phyloP scores from a whole-genome alignment of 1,284 basidiomycete species.

The Trichosporon sp. region DNA sequence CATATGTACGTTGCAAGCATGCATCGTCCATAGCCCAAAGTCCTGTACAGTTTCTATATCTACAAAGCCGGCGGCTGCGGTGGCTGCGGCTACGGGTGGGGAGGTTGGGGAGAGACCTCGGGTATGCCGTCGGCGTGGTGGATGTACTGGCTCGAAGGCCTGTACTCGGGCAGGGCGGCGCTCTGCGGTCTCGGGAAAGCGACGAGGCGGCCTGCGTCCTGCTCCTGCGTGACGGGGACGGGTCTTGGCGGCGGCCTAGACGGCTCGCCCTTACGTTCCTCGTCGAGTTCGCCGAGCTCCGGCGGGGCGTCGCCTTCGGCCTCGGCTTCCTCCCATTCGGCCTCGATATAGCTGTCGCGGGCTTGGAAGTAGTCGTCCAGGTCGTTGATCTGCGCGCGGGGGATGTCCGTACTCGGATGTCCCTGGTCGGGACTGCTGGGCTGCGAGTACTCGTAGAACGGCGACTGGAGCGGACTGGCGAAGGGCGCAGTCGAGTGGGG shows the following conservation, averaged over 20 bases:
- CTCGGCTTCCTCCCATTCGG: neutral
- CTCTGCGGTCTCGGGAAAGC: neutral
- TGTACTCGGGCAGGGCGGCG: neutral
- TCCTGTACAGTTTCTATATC: neutral
- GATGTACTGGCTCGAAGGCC: neutral
- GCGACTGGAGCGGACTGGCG: neutral
- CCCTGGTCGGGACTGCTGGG: neutral
- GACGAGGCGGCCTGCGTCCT: neutral
- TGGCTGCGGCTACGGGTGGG: no score
- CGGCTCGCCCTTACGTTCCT: neutral
- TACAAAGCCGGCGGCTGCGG: neutral
- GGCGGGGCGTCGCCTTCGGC: neutral
- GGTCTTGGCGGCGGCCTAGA: neutral
- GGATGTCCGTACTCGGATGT: neutral
- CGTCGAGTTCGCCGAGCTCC: neutral
- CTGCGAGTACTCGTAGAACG: neutral
- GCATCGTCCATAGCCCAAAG: neutral
- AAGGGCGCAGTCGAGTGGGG: neutral
- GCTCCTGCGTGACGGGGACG: neutral
- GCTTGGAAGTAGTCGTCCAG: slow-evolving; percentile 1
- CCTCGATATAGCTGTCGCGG: neutral
- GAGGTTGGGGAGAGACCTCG: neutral
- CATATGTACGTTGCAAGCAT: no score
- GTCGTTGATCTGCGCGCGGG: neutral
- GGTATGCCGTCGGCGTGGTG: neutral